Evolutionary conservation across 352 stramenopile species (phyloP).

Genomic region (Halophytophthora batemanensis): DNA sequence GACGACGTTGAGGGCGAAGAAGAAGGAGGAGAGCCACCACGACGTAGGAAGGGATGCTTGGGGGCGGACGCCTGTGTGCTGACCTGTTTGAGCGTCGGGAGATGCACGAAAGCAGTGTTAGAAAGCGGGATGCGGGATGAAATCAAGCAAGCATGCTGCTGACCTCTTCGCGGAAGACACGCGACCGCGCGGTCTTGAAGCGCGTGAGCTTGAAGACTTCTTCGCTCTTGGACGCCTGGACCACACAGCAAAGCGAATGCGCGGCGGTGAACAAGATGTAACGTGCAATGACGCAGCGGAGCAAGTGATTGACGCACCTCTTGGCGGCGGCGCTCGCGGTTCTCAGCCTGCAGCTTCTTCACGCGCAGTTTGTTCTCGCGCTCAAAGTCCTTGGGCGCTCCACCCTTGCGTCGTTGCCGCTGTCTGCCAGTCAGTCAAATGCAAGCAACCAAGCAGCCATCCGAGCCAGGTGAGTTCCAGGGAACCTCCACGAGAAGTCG

Average conservation of each 20-base stretch:
- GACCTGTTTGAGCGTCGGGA: conserved; percentile 2
- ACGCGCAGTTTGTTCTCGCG: conserved; percentile 60
- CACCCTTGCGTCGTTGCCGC: conserved; percentile 49
- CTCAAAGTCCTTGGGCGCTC: conserved; percentile 60
- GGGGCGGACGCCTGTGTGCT: conserved; percentile 10
- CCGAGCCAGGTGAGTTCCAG: background rate
- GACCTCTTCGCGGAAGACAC: conserved; percentile 44
- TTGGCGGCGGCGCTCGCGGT: conserved; percentile 42
- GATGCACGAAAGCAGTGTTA: conserved; percentile 8
- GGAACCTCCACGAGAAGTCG: background rate
- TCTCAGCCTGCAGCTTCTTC: conserved; percentile 57
- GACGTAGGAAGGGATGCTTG: conserved; percentile 36
- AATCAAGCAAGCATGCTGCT: background rate
- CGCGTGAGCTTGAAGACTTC: conserved; percentile 65
- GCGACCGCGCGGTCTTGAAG: conserved; percentile 56
- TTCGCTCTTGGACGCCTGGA: conserved; percentile 30
- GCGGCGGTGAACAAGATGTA: conserved; percentile 3
- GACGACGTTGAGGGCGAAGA: conserved; percentile 11
- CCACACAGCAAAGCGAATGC: conserved; percentile 2
- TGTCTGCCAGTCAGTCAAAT: conserved; percentile 26
- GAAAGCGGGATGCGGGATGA: background rate
- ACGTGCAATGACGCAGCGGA: background rate
- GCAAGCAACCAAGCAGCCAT: conserved; percentile 2
- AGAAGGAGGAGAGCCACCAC: conserved; percentile 13
- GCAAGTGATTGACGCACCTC: conserved; percentile 26